Conservation (phyloP, 106 monocot species). For the Gastrodia elata region DNA sequence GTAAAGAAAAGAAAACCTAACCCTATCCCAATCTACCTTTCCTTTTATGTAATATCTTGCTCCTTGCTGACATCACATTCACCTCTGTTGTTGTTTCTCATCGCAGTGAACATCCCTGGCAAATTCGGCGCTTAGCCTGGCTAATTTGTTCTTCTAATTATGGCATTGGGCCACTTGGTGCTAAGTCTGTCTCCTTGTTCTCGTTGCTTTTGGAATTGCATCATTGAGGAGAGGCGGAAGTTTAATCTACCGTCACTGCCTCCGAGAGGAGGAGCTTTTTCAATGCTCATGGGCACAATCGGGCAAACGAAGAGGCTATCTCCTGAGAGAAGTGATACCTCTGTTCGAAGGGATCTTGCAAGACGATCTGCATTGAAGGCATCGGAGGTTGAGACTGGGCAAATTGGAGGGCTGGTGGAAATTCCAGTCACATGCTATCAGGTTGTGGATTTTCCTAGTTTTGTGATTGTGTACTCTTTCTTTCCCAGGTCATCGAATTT, state of each 20-base stretch:
- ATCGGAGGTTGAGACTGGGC: slow-evolving; percentile 31
- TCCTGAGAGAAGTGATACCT: neutral
- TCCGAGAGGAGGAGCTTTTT: neutral
- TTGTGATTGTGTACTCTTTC: neutral
- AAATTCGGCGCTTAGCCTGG: neutral
- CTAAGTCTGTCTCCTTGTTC: slow-evolving; percentile 19
- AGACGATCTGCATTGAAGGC: slow-evolving; percentile 27
- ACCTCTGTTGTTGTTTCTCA: neutral
- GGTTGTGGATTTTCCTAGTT: slow-evolving; percentile 22
- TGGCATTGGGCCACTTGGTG: slow-evolving; percentile 48
- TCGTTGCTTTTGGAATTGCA: slow-evolving; percentile 9
- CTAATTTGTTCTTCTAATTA: slow-evolving; percentile 8
- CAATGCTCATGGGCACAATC: slow-evolving; percentile 3
- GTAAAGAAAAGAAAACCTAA: neutral
- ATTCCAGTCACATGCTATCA: slow-evolving; percentile 91
- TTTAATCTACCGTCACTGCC: neutral
- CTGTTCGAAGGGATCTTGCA: slow-evolving; percentile 12
- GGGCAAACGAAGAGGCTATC: slow-evolving; percentile 6
- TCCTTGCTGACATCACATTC: neutral
- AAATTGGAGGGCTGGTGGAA: slow-evolving; percentile 30
- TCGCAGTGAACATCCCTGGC: neutral
- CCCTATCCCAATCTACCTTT: neutral
- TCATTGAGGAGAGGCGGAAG: slow-evolving; percentile 13
- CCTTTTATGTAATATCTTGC: neutral
- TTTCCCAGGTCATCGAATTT: neutral